A percentile compares a stretch with the other conserved stretches of the same genome.
Conservation (phyloP, 495 filamentous ascomycete genomes). For the Penicillium manginii region DNA sequence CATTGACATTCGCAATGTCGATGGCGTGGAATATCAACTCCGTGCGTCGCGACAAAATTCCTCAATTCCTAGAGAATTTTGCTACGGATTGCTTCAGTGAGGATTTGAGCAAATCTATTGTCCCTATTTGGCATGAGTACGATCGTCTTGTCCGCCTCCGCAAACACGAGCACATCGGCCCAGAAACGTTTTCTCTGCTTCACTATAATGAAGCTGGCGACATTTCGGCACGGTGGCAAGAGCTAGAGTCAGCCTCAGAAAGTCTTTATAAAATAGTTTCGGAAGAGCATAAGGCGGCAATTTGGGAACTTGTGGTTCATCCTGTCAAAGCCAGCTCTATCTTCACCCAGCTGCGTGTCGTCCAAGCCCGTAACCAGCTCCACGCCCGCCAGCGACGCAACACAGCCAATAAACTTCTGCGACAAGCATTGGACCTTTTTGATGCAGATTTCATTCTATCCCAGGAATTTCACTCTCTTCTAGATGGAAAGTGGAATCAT, state of each 20-base stretch:
- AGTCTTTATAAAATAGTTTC: slow-evolving; percentile 48
- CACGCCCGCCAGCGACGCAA: slow-evolving; percentile 68
- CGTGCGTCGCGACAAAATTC: slow-evolving; percentile 44
- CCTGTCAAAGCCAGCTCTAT: slow-evolving; percentile 65
- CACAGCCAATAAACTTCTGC: slow-evolving; percentile 63
- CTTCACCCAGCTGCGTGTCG: slow-evolving; percentile 64
- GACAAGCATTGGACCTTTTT: slow-evolving; percentile 61
- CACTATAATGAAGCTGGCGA: slow-evolving; percentile 75
- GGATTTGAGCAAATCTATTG: slow-evolving; percentile 51
- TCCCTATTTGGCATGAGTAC: slow-evolving; percentile 61
- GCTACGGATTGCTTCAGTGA: slow-evolving; percentile 64
- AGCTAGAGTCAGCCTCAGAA: slow-evolving; percentile 57
- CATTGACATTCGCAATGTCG: slow-evolving; percentile 24
- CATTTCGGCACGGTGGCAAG: slow-evolving; percentile 64
- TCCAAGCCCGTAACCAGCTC: slow-evolving; percentile 62
- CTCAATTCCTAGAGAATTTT: slow-evolving; percentile 59
- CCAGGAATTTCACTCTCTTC: slow-evolving; percentile 61
- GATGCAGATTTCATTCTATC: slow-evolving; percentile 66
- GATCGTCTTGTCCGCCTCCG: slow-evolving; percentile 64
- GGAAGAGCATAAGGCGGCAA: slow-evolving; percentile 43
- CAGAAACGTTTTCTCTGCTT: slow-evolving; percentile 63
- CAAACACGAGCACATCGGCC: slow-evolving; percentile 72
- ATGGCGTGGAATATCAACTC: slow-evolving; percentile 27
- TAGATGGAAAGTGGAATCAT: slow-evolving; percentile 74
- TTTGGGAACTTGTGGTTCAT: slow-evolving; percentile 73